Base-by-base conservation (phyloP, 2,329 filamentous ascomycete genomes). In the Macrophomina tecta region DNA sequence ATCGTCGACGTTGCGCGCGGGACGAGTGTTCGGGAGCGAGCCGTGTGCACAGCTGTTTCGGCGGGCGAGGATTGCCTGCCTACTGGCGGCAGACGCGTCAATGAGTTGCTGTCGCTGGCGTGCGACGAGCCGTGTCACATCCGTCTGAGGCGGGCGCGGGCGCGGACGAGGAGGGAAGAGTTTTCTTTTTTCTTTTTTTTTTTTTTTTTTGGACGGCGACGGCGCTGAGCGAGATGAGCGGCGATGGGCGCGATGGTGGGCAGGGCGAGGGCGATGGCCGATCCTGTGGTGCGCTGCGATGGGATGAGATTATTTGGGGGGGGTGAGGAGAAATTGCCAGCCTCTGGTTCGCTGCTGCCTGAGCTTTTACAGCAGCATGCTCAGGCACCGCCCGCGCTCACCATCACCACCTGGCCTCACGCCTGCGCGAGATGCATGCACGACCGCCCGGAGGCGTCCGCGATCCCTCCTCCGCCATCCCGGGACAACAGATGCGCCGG, bases 11-110 rank as follows among this genome's bases (percentile, higher is more conserved):
- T 62, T 62, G 42, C 42, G 58, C 58, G 58, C 58, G 45, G 45
- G 58, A 62, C 58, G 58, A 62, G 58, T 62, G 58, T 62, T 62
- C 58, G 58, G 58, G 58, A 62, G 42, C 58, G 58, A 62, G 58
- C 58, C 58, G 58, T 49, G 58, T 62, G 58, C 42, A 40, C 58
- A 42, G 58, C 58, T 32, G 51, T 55, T 55, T 55, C 51, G 51
- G 23, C 56, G 56, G 56, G 56, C 56, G 18, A 46, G 23, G 49
- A 45, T 45, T 45, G 42, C 49, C 23, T 32, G 23, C 49, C 28
- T 60, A 40, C 45, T 36, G 58, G 58, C 58, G 58, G 58, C 58
- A 62, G 58, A 49, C 58, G 58, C 58, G 42, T 62, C 58, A 62
- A 62, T 34, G 56, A 14, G 32, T 23, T 28, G 55, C 28, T 34